Evolutionary conservation across 1,284 basidiomycete genomes (phyloP), one percentile per base, ranked within the genome.

Genomic region (Ustilago hordei): DNA sequence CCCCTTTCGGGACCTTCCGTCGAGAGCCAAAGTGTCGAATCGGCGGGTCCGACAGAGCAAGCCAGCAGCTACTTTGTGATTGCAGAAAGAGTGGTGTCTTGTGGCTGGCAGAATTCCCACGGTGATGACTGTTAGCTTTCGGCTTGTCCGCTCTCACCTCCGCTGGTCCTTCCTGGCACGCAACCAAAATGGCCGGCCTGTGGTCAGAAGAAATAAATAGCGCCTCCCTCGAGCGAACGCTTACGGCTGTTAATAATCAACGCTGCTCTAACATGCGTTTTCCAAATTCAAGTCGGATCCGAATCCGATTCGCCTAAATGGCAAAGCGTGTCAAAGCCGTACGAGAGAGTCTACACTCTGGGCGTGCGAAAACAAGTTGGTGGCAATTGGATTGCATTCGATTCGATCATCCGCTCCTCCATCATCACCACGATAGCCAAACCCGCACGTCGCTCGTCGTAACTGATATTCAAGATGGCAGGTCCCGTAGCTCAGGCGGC

Each of bases 401-500:
- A 28, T 28, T 28, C 23, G 0, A 28, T 28, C 23, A 3, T 3
- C 3, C 3, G 23, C 23, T 28, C 23, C 23, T 28, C 23, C 23
- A 28, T 28, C 23, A 0, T 28, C 19, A 48, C 31, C 48, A 17
- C 11, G 43, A 45, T 43, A 32, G 3, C 34, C 17, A 55, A 7
- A 36, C 5, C 34, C 41, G 36, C 36, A 23, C 39, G 48, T 34
- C 53, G 55, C 8, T 17, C 36, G 38, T 34, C 58, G 62, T 19
- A 11, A 11, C 12, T 8, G 45, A 54, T 38, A 45, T 31, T 39
- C 41, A 71, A 69, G 19, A 78, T 78, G 75, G 70, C 64, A 8
- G 71, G 74, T 39, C 74, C 64, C 64, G 71, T 65, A 70, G 70
- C 64, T 58, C 67, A 78, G 53, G 75, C 75, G 52, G 71, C 69